A percentile compares a stretch with the other conserved stretches of the same genome.
These are phyloP conservation scores for Pleomassaria siparia DNA, from an alignment of 2,329 filamentous ascomycete species.

Conservation along the genomic window DNA sequence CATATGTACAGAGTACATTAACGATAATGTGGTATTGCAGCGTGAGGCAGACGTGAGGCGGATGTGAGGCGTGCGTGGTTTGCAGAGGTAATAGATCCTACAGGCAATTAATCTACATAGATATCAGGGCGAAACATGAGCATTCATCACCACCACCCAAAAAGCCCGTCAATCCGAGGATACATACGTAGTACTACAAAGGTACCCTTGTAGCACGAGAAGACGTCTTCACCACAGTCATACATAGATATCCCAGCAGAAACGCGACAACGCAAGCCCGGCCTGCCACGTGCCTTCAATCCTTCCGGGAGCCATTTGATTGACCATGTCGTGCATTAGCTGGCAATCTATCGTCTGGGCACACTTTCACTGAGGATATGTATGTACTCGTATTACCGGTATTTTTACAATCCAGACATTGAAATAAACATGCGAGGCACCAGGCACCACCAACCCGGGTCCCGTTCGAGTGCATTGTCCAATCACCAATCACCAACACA, in stretches of 20 bases:
- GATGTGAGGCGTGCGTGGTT: no score
- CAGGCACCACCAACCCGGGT: constrained; percentile 2
- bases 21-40: no score
- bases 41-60: no score
- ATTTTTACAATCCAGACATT: not conserved
- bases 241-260: not conserved
- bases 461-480: not conserved
- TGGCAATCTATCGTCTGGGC: not conserved
- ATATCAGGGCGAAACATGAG: no score
- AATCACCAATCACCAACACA: not conserved
- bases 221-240: not conserved
- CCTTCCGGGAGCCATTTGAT: not conserved
- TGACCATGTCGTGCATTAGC: constrained; percentile 2
- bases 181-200: not conserved
- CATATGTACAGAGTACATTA: no score
- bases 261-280: constrained; percentile 1
- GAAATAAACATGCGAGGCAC: not conserved
- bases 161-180: constrained; percentile 1
- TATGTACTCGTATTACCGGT: not conserved
- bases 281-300: not conserved
- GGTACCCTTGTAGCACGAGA: no score
- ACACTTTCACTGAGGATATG: not conserved
- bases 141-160: not conserved
- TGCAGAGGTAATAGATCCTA: no score
- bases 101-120: no score